phyloP scores from a whole-genome alignment of 2,329 filamentous ascomycete species.

The Neofusicoccum cordaticola region DNA sequence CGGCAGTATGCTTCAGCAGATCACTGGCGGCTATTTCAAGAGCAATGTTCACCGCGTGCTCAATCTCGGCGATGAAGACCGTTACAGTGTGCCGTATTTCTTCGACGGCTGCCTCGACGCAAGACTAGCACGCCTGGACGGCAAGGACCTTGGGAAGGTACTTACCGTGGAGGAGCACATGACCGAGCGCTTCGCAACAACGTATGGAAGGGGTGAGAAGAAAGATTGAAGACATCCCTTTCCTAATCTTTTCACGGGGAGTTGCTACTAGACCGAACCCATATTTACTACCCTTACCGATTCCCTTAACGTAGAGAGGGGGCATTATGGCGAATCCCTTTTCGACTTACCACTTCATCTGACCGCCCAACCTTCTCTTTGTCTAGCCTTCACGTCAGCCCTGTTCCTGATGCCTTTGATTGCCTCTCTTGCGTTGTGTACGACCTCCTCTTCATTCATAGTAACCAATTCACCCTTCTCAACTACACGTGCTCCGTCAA shows the following conservation, averaged over 20 bases:
- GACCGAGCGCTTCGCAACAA: conserved; percentile 21
- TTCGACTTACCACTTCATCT: not conserved
- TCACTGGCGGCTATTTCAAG: conserved; percentile 54
- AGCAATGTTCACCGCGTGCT: conserved; percentile 57
- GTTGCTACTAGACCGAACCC: no score
- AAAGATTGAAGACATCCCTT: not conserved
- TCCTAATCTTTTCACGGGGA: not conserved
- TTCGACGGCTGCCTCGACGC: conserved; percentile 53
- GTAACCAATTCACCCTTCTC: conserved; percentile 18
- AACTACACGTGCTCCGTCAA: conserved; percentile 23
- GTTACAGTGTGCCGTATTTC: conserved; percentile 59
- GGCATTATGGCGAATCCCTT: not conserved
- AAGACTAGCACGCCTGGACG: conserved; percentile 19
- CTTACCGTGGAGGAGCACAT: conserved; percentile 28
- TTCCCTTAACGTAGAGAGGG: no score
- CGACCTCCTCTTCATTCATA: conserved; percentile 19
- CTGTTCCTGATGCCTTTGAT: conserved; percentile 21
- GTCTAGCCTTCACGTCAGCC: conserved; percentile 16
- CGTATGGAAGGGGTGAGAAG: not conserved
- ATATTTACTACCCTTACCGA: no score
- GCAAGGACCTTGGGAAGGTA: conserved; percentile 17
- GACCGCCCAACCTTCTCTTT: not conserved
- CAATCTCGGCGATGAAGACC: conserved; percentile 49
- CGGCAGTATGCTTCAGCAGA: conserved; percentile 34
- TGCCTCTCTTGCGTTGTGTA: conserved; percentile 19